A percentile compares a stretch with the other conserved stretches of the same genome.
phyloP scores from a whole-genome alignment of 148 eudicot genomes.

The Dysphania ambrosioides region DNA sequence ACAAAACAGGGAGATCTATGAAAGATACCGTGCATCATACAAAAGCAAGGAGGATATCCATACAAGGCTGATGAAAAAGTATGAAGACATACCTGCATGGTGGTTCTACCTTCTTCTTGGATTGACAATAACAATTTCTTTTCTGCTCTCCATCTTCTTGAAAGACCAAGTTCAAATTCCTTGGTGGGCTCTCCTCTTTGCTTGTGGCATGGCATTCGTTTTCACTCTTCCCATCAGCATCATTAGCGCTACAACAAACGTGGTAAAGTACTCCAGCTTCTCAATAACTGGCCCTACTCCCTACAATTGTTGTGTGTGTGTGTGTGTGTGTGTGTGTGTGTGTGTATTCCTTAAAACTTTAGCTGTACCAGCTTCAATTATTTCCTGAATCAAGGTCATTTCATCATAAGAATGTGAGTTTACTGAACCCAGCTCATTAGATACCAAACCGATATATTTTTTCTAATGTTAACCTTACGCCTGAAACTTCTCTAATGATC shows the following conservation, averaged over 20 bases:
- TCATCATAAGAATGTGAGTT: neutral
- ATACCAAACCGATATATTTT: neutral
- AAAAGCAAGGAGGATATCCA: constrained; percentile 82
- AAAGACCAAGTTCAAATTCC: constrained; percentile 83
- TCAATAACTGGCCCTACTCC: neutral
- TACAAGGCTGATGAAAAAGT: constrained; percentile 74
- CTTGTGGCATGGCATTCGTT: constrained; percentile 65
- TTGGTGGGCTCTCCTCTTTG: constrained; percentile 98
- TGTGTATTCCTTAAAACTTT: no score
- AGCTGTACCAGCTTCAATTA: no score
- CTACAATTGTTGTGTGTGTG: no score
- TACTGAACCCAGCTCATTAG: neutral
- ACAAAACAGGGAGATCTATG: constrained; percentile 70
- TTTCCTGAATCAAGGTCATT: neutral
- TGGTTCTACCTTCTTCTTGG: constrained; percentile 73
- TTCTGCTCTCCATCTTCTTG: constrained; percentile 63
- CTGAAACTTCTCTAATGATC: neutral
- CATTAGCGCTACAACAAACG: constrained; percentile 94
- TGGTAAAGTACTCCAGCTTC: constrained; percentile 40
- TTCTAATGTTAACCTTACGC: neutral
- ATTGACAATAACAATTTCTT: constrained; percentile 52
- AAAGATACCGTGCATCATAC: constrained; percentile 65
- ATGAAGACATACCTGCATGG: constrained; percentile 93
- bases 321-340: no score
- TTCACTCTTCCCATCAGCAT: constrained; percentile 98